Evolutionary conservation across 2,329 filamentous ascomycete genomes (phyloP), one percentile per base, ranked within the genome.

Genomic region (Monilinia polystroma): DNA sequence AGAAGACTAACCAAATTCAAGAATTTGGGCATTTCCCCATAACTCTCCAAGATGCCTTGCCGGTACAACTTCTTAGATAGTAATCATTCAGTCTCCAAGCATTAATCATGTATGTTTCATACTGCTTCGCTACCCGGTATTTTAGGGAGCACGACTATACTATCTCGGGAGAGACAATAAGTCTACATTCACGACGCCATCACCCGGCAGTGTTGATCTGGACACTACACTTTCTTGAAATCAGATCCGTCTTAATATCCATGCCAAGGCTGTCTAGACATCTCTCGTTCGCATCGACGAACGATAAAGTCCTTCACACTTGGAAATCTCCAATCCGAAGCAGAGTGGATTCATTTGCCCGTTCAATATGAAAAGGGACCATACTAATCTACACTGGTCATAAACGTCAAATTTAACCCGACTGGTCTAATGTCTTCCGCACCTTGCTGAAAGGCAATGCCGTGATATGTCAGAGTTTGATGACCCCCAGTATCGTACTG

Each of bases 221-320:
- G 41, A n/a, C 41, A 47, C 8, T 56, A 56, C 3, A 47, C 26
- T 12, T 59, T 59, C 18, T 29, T 45, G 14, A 45, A 29, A n/a
- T 18, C 26, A 32, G 41, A 32, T 59, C 56, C 56, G 29, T 38
- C 18, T 47, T 59, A 14, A 16, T n/a, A 32, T 59, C 10, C 18
- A 20, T 18, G 56, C 56, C 43, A 59, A 59, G 23, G 56, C 26
- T 32, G 56, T 59, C 23, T 59, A n/a, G 41, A 59, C 16, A 32
- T 10, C 11, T 32, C 41, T 59, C 56, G 10, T 47, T 47, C 41
- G 23, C 29, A 18, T n/a, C 4, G 41, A 32, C 26, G 26, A 47
- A 59, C 32, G 26, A 45, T 32, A 5, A 10, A 43, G 29, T n/a
- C 12, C 41, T 32, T n/a, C 6, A 47, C 8, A 26, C 16, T 29